A percentile compares a stretch with the other conserved stretches of the same genome.
Evolutionary conservation across 1,139 yeast genomes (phyloP).

Genomic region (Pichia sp.): DNA sequence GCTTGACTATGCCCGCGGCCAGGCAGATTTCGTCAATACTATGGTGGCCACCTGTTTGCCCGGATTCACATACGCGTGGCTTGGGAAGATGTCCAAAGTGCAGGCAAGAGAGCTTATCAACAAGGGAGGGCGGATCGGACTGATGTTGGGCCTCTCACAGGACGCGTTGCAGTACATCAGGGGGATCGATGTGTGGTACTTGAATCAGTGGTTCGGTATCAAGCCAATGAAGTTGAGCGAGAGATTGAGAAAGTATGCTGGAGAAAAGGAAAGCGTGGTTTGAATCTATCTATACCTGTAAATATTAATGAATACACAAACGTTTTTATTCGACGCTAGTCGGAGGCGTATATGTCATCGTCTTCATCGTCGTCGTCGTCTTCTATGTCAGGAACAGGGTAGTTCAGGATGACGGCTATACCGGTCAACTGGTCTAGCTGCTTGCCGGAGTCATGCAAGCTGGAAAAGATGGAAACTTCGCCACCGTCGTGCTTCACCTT

Average conservation of each 20-base stretch:
- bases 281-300: neutral
- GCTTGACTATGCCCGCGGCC: conserved; percentile 52
- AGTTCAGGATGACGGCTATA: conserved; percentile 78
- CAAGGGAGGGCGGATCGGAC: conserved; percentile 56
- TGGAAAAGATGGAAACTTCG: conserved; percentile 72
- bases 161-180: conserved; percentile 55
- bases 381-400: conserved; percentile 81
- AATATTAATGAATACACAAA: neutral
- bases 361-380: conserved; percentile 50
- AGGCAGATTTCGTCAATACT: conserved; percentile 60
- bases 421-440: conserved; percentile 90
- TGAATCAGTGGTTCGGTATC: conserved; percentile 32
- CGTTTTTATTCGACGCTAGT: neutral
- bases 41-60: conserved; percentile 48
- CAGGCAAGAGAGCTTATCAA: conserved; percentile 47
- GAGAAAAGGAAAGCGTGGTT: neutral
- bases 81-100: conserved; percentile 40
- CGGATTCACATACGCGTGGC: conserved; percentile 50
- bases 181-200: conserved; percentile 65
- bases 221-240: conserved; percentile 26
- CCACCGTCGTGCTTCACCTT: conserved; percentile 69
- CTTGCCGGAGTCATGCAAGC: conserved; percentile 84
- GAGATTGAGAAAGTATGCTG: conserved; percentile 17
- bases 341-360: conserved; percentile 9
- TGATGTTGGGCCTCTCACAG: conserved; percentile 57